Evolutionary conservation across 2,329 filamentous ascomycete species (phyloP), one percentile per base, ranked within the genome.

Genomic region (Emergomyces orientalis): DNA sequence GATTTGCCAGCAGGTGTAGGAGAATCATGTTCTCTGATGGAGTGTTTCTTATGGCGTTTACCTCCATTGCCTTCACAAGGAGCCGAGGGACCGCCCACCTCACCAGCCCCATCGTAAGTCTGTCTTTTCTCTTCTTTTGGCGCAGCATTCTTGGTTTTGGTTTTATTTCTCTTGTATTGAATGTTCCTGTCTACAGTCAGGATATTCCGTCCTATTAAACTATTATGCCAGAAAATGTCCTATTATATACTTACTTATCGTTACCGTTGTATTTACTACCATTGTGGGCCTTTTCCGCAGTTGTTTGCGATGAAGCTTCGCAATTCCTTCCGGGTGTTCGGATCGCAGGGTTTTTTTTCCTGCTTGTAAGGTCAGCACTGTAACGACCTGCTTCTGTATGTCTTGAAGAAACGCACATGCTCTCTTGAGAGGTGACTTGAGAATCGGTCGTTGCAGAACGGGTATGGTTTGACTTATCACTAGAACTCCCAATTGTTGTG

Each of bases 161-260:
- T 8, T 59, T 14, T 32, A 32, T 19, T 30, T 32, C 19, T 32
- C 6, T 14, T 27, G 9, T 27, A 22, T 14, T 59, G 14, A 7
- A 32, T 19, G 39, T 43, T n/a, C 30, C 56, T 59, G 17, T 14
- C 19, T 19, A 22, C 39, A 30, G 56, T 59, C 39, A 59, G 56
- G 19, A 39, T 13, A 47, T 19, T 43, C 17, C 8, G 32, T 17
- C 45, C 13, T 39, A 37, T 13, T 39, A 19, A 14, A 22, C 7
- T 27, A 19, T 30, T 14, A 9, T 32, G 9, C 8, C 8, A 5
- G 17, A 47, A 41, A 25, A 39, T 6, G 39, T 5, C 22, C 13
- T 37, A 45, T 54, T 5, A 13, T 59, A 22, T 45, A 59, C 56
- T 59, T 39, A 59, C 56, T 43, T 45, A 39, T 59, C 37, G 13